Base-by-base conservation (phyloP, 1,284 basidiomycete species). In the Leccinum ponderosum region DNA sequence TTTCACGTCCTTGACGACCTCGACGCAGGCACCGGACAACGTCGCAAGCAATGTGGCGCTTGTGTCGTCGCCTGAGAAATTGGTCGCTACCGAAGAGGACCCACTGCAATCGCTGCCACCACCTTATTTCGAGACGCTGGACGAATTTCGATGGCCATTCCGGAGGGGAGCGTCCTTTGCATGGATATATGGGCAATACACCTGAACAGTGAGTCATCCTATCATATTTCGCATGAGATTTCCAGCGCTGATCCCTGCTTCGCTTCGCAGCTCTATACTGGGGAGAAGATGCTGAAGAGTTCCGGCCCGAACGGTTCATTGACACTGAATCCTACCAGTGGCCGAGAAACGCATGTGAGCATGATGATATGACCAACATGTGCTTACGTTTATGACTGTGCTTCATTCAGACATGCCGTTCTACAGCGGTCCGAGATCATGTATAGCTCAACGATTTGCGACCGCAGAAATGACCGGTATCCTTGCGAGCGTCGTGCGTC, bases 11-110 rank as follows among this genome's bases (percentile, higher is more conserved):
- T 78, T 77, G 1, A 79, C 83, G 3, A 77, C 80, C 1, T 68
- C 76, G 7, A 57, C 64, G n/a, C 68, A 74, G 69, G 52, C 51
- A 14, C 35, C 56, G 3, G 80, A 56, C 81, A 83, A 62, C 1
- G 73, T 83, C 1, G 75, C 79, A 5, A 78, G 83, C 62, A 82
- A 87, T 63, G 83, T 80, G 53, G 69, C 82, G 15, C 68, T 83
- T 8, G 76, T 75, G 6, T 77, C 78, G 1, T 84, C 84, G 3
- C 78, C 76, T 53, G 73, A 68, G 62, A 77, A 66, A 62, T 62
- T 52, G 53, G 60, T 69, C 27, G 54, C 47, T 35, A 58, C 68
- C 12, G 66, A 64, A 33, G 62, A 62, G 17, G 70, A 74, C 39
- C 54, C 69, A 2, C 61, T 77, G 42, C 73, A 75, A 5, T 58